A percentile compares a stretch with the other conserved stretches of the same genome.
Conservation (phyloP, 2,329 filamentous ascomycete genomes). For the Aspergillus fumigatiaffinis region DNA sequence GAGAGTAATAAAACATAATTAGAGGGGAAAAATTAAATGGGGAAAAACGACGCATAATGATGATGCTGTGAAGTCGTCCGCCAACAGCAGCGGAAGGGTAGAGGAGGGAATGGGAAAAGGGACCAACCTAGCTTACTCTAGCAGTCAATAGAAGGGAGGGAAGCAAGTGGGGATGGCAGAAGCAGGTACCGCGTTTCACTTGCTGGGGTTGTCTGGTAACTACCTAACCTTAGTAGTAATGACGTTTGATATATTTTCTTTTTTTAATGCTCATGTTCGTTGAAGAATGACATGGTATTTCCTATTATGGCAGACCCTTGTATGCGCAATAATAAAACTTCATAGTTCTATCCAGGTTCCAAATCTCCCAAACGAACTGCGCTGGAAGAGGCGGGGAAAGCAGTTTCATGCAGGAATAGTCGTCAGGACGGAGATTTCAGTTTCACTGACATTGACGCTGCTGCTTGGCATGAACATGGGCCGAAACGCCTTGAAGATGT, state of each 20-base stretch:
- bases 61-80: background rate
- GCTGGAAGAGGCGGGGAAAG: background rate
- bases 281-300: background rate
- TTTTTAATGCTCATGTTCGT: background rate
- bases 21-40: background rate
- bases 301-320: background rate
- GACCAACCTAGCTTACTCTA: slow-evolving; percentile 6
- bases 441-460: background rate
- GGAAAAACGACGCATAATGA: background rate
- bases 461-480: background rate
- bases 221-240: slow-evolving; percentile 14
- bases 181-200: slow-evolving; percentile 23
- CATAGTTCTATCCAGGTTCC: background rate
- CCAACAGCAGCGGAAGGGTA: background rate
- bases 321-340: background rate
- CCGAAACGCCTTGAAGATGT: background rate
- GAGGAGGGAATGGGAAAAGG: background rate
- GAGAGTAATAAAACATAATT: background rate
- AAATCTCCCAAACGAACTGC: background rate
- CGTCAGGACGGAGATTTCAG: no score
- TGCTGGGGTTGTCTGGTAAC: slow-evolving; percentile 11
- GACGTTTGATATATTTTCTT: slow-evolving; percentile 12
- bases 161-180: slow-evolving; percentile 14
- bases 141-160: background rate
- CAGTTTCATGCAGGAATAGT: background rate